A percentile compares a stretch with the other conserved stretches of the same genome.
Conservation (phyloP, 208 protist species). For the Leishmania martiniquensis region DNA sequence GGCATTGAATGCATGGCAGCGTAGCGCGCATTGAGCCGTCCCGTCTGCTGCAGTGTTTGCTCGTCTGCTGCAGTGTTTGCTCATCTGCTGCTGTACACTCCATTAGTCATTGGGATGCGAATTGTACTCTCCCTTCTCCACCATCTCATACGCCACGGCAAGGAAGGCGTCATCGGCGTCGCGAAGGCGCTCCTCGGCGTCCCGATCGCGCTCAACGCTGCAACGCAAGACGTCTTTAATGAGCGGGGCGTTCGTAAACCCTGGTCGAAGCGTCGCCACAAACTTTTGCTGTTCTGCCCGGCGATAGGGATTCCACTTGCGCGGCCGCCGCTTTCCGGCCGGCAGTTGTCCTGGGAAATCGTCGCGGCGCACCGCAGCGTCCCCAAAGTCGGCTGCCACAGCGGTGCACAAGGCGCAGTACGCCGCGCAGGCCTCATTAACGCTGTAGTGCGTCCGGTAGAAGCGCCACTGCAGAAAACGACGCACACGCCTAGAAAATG, state of each 20-base stretch:
- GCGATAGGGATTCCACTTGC: constrained; percentile 62
- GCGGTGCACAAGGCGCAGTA: constrained; percentile 33
- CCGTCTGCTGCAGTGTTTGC: neutral
- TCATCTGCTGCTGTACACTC: neutral
- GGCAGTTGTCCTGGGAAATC: constrained; percentile 47
- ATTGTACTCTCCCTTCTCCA: constrained; percentile 50
- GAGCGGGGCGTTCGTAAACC: constrained; percentile 51
- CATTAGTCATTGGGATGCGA: constrained; percentile 50
- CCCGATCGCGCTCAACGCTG: constrained; percentile 30
- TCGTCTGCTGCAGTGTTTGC: neutral
- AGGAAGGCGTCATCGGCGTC: constrained; percentile 65
- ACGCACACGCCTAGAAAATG: constrained; percentile 13
- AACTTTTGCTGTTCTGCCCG: constrained; percentile 22
- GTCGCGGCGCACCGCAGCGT: constrained; percentile 11
- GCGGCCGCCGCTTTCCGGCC: constrained; percentile 25
- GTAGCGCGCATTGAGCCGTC: neutral
- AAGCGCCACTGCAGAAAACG: constrained; percentile 37
- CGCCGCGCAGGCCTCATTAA: neutral
- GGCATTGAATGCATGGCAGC: too few relatives aligned
- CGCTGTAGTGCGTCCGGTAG: constrained; percentile 6
- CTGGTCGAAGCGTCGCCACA: constrained; percentile 43
- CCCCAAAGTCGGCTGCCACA: constrained; percentile 25
- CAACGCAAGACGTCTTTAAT: constrained; percentile 41
- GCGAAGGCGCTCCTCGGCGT: constrained; percentile 27
- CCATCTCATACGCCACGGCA: constrained; percentile 66